Base-by-base conservation (phyloP, 768 basidiomycete species). In the Panus rudis region DNA sequence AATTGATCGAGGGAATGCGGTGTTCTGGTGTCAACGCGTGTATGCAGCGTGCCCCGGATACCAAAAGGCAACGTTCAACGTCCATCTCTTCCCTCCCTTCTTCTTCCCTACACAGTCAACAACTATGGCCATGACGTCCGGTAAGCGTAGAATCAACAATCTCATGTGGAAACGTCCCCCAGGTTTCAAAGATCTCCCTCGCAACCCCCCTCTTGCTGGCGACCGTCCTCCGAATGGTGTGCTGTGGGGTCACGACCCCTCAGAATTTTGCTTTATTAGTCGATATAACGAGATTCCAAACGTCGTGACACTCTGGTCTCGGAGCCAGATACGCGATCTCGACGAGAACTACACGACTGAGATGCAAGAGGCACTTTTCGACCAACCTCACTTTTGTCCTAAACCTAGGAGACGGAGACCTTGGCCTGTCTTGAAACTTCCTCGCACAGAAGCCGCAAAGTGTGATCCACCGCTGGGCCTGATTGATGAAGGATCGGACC, bases 281-380 rank as follows among this genome's bases (percentile, higher is more conserved):
- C 58, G 60, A 43, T 35, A 35, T 35, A 35, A 14, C 33, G 33
- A 35, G 10, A 45, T 49, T 26, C 60, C 60, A 3, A 53, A 60
- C 39, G 47, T 57, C n/a, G 30, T 62, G 17, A 59, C 61, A 27
- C 49, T 59, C 39, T 67, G 59, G 56, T 61, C 63, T 16, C 57
- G 62, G 26, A 64, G 61, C 48, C 65, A 65, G 63, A 53, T 67
- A 37, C 44, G 56, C 32, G 58, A 55, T 41, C 50, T 50, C 37
- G 61, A 58, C 10, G 63, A 65, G 42, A 52, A 59, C 42, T 59
- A 56, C 39, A 35, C 7, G 8, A 8, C 7, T 7, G 33, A 35
- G 33, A 14, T 35, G 33, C 49, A 54, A 30, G 28, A 51, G 16
- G 16, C 30, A 14, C 41, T 50, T 35, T 54, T 51, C 46, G 30